Percentiles rank a stretch among this genome's conserved stretches.
These are phyloP conservation scores for Trichoderma breve DNA, from an alignment of 2,329 filamentous ascomycete species.

Conservation along the genomic window DNA sequence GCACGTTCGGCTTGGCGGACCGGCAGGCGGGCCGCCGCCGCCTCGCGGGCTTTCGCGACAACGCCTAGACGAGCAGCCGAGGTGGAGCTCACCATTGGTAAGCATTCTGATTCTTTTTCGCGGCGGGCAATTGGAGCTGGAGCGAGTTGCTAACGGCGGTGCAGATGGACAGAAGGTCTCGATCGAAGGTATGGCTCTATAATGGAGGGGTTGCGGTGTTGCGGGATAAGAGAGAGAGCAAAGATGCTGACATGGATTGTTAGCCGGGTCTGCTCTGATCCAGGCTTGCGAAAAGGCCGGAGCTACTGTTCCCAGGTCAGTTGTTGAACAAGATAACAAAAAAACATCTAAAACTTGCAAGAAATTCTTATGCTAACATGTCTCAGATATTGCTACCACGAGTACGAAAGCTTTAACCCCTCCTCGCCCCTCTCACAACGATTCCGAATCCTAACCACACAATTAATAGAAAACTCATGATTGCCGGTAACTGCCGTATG, in stretches of 20 bases:
- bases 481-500: slow-evolving; percentile 99
- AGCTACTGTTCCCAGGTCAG: slow-evolving; percentile 77
- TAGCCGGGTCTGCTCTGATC: slow-evolving; percentile 94
- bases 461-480: slow-evolving; percentile 80
- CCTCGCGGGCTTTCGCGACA: slow-evolving; percentile 77
- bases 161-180: slow-evolving; percentile 96
- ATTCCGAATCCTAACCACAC: slow-evolving; percentile 36
- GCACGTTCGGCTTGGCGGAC: slow-evolving; percentile 67
- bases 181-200: slow-evolving; percentile 72
- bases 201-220: slow-evolving; percentile 20
- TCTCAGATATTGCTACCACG: slow-evolving; percentile 94
- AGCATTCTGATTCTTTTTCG: slow-evolving; percentile 27
- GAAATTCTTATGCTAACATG: slow-evolving; percentile 25
- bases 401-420: slow-evolving; percentile 56
- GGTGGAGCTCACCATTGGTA: slow-evolving; percentile 95
- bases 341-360: not conserved
- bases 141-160: slow-evolving; percentile 33
- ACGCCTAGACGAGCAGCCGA: slow-evolving; percentile 78
- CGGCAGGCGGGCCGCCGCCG: slow-evolving; percentile 56
- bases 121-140: slow-evolving; percentile 31
- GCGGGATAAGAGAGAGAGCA: slow-evolving; percentile 11
- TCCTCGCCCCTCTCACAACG: slow-evolving; percentile 18
- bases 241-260: slow-evolving; percentile 39
- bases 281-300: slow-evolving; percentile 99
- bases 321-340: not conserved